These are phyloP conservation scores for Castanea sativa DNA, from an alignment of 306 rosid genomes.

Conservation along the genomic window DNA sequence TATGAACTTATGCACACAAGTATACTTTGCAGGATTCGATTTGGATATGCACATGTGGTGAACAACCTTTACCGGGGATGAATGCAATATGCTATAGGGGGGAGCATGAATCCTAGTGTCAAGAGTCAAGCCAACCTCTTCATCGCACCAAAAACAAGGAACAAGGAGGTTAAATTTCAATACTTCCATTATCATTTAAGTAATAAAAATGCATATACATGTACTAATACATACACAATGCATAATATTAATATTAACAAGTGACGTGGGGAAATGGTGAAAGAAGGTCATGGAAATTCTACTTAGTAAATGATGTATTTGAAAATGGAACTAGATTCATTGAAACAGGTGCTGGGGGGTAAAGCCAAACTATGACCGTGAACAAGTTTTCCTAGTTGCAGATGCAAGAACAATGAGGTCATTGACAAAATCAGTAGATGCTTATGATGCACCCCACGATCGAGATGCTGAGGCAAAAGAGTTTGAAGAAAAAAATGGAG, in stretches of 20 bases:
- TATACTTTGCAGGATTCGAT: not conserved
- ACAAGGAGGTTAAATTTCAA: conserved; percentile 20
- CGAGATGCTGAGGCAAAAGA: conserved; percentile 14
- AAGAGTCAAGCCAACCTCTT: conserved; percentile 46
- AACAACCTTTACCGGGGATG: conserved; percentile 9
- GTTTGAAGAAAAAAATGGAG: not conserved
- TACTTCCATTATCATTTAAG: too few relatives aligned
- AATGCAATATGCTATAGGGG: not conserved
- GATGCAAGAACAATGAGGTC: conserved; percentile 22
- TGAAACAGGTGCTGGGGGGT: conserved; percentile 4
- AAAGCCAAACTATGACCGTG: conserved; percentile 16
- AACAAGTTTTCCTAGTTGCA: conserved; percentile 16
- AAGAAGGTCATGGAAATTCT: conserved; percentile 19
- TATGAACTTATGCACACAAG: not conserved
- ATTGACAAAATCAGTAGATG: conserved; percentile 18
- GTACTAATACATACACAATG: too few relatives aligned
- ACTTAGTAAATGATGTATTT: conserved; percentile 34
- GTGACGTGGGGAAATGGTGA: conserved; percentile 29
- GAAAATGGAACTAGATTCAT: conserved; percentile 37
- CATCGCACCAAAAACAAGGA: conserved; percentile 35
- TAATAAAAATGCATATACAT: too few relatives aligned
- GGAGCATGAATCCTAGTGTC: conserved; percentile 9
- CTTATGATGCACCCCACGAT: conserved; percentile 15
- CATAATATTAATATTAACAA: not conserved
- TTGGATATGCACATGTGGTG: not conserved